phyloP scores from a whole-genome alignment of 2,329 filamentous ascomycete genomes.

The Coniochaeta prunicola region DNA sequence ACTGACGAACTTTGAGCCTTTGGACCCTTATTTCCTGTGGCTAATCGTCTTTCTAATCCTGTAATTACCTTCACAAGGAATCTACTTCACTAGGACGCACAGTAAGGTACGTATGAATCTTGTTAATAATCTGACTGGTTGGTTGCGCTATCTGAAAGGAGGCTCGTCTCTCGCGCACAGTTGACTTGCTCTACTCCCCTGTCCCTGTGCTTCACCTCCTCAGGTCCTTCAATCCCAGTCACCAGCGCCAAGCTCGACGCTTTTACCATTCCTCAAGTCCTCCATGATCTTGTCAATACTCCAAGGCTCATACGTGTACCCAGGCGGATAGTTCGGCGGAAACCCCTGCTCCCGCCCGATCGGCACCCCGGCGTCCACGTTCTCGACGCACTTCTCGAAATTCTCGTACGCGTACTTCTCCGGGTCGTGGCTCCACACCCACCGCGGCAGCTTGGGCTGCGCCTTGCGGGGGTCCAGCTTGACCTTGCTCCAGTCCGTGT shows the following conservation, averaged over 20 bases:
- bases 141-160: too few species aligned
- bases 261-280: constrained; percentile 11
- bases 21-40: too few species aligned
- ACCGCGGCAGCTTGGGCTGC: constrained; percentile 26
- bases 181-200: too few species aligned
- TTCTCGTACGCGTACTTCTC: constrained; percentile 27
- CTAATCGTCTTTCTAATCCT: too few species aligned
- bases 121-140: too few species aligned
- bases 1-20: too few species aligned
- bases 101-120: too few species aligned
- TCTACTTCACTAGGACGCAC: too few species aligned
- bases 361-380: constrained; percentile 23
- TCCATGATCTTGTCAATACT: constrained; percentile 17
- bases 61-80: too few species aligned
- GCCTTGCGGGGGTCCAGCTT: constrained; percentile 25
- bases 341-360: constrained; percentile 10
- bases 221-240: constrained; percentile 9
- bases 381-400: constrained; percentile 23
- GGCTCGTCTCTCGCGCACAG: too few species aligned
- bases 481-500: constrained; percentile 27
- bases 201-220: background rate
- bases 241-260: constrained; percentile 10
- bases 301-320: constrained; percentile 17
- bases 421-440: constrained; percentile 29
- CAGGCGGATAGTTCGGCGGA: constrained; percentile 22